Evolutionary conservation across 2,329 filamentous ascomycete genomes (phyloP), one percentile per base, ranked within the genome.

Genomic region (Xylariales sp.): DNA sequence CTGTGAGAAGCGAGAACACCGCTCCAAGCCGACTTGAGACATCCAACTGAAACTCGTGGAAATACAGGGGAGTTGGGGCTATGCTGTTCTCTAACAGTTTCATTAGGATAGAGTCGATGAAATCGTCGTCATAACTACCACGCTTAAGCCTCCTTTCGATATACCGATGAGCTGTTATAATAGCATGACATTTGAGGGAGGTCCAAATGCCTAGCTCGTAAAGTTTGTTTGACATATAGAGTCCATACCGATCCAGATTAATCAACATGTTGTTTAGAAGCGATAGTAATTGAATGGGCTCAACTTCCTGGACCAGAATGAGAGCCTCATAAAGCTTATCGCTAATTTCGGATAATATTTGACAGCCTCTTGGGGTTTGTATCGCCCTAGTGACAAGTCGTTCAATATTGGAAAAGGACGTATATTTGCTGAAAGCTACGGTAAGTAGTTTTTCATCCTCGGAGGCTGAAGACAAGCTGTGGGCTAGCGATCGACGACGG

Each of bases 231-330:
- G 78, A 73, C 5, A 81, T 52, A 30, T 71, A 64, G 6, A 70
- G 57, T 5, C 66, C 69, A 23, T 73, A 64, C 7, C 67, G 66
- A 3, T 76, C 71, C 9, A 82, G 71, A 50, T 76, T 78, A 50
- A 81, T 74, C 32, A 75, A 71, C 14, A 85, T 62, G 67, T 83
- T 83, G 61, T 83, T 81, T 30, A 85, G 70, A 57, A 85, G 78
- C 0, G 74, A 68, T 46, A 84, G 72, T 43, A 75, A 32, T 2
- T 73, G 53, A 23, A 54, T 8, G 49, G 57, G 69, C 55, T 77
- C 70, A 5, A 71, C 67, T 14, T 30, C 59, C n/a, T 56, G 43
- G 52, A n/a, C 32, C 45, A 36, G 57, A 32, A 36, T 6, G 14
- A 58, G 53, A 67, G 16, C 45, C 6, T 1, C 10, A 43, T 60